Evolutionary conservation across 495 filamentous ascomycete genomes (phyloP).

Genomic region (Annulohypoxylon stygium): DNA sequence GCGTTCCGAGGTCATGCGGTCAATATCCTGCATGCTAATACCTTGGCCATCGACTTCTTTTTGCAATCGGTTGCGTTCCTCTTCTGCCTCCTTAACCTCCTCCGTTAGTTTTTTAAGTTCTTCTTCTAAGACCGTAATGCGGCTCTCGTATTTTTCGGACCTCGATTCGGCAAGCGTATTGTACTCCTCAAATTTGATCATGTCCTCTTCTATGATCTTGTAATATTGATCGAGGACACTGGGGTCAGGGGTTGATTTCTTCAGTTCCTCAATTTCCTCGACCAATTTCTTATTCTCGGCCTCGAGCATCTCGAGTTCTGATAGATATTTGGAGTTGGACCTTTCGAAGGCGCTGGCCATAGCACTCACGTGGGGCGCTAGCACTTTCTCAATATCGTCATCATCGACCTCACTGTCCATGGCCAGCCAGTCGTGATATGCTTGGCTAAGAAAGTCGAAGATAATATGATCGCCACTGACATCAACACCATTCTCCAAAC

Average conservation of each 20-base stretch:
- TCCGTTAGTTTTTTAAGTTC: slow-evolving; percentile 81
- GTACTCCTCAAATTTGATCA: slow-evolving; percentile 91
- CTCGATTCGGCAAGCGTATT: slow-evolving; percentile 82
- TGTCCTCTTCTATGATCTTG: slow-evolving; percentile 90
- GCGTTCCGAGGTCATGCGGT: slow-evolving; percentile 96
- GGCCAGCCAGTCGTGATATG: slow-evolving; percentile 93
- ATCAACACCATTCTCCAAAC: slow-evolving; percentile 85
- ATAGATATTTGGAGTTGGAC: slow-evolving; percentile 81
- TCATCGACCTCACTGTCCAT: slow-evolving; percentile 88
- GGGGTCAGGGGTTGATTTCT: slow-evolving; percentile 85
- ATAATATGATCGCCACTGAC: slow-evolving; percentile 90
- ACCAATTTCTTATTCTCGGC: slow-evolving; percentile 81
- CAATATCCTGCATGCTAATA: slow-evolving; percentile 95
- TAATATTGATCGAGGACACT: slow-evolving; percentile 85
- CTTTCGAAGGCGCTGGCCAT: slow-evolving; percentile 93
- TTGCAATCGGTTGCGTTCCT: slow-evolving; percentile 83
- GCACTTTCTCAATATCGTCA: slow-evolving; percentile 78
- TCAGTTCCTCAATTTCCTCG: slow-evolving; percentile 87
- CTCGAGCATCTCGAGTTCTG: slow-evolving; percentile 86
- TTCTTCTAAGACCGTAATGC: slow-evolving; percentile 80
- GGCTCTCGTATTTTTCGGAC: slow-evolving; percentile 82
- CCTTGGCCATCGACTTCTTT: slow-evolving; percentile 89
- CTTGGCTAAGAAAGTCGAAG: slow-evolving; percentile 87
- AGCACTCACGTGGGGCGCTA: slow-evolving; percentile 84
- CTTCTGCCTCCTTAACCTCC: slow-evolving; percentile 83